These are phyloP conservation scores for Phytophthora cajani DNA, from an alignment of 352 stramenopile genomes.

Conservation along the genomic window DNA sequence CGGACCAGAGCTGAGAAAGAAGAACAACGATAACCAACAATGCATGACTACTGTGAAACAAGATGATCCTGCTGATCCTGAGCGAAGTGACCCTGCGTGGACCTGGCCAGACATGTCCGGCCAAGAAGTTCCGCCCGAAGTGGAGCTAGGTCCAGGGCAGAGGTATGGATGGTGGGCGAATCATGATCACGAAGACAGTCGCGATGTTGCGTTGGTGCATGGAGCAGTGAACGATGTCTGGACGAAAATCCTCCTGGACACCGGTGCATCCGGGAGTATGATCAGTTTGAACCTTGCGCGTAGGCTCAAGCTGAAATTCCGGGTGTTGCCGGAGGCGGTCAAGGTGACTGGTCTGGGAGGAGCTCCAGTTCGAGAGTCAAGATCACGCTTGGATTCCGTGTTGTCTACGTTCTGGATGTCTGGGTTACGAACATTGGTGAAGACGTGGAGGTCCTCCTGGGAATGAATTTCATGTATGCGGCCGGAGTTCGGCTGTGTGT, in stretches of 20 bases:
- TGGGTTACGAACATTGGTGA: constrained; percentile 32
- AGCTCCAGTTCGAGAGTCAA: not conserved
- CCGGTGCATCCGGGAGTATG: not conserved
- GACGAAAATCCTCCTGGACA: not conserved
- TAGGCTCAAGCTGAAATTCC: constrained; percentile 7
- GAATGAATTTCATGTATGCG: constrained; percentile 39
- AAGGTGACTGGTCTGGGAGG: constrained; percentile 1
- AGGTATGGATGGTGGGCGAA: constrained; percentile 1
- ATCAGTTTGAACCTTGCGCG: constrained; percentile 5
- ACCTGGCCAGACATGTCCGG: not conserved
- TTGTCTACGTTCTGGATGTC: constrained; percentile 4
- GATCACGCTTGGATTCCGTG: not conserved
- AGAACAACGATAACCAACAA: constrained; percentile 12
- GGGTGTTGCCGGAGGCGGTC: not conserved
- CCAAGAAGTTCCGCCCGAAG: not conserved
- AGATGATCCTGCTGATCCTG: constrained; percentile 7
- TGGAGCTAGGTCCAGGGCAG: not conserved
- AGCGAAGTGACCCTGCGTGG: not conserved
- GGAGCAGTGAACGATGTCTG: not conserved
- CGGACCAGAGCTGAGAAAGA: constrained; percentile 4
- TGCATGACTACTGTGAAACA: constrained; percentile 1
- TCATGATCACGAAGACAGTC: not conserved
- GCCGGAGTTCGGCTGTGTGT: constrained; percentile 20
- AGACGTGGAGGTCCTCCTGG: constrained; percentile 29
- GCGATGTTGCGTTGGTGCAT: not conserved